Percentiles rank a stretch among this genome's conserved stretches.
These are phyloP conservation scores for Gamarada debralockiae DNA, from an alignment of 495 filamentous ascomycete genomes.

Conservation along the genomic window DNA sequence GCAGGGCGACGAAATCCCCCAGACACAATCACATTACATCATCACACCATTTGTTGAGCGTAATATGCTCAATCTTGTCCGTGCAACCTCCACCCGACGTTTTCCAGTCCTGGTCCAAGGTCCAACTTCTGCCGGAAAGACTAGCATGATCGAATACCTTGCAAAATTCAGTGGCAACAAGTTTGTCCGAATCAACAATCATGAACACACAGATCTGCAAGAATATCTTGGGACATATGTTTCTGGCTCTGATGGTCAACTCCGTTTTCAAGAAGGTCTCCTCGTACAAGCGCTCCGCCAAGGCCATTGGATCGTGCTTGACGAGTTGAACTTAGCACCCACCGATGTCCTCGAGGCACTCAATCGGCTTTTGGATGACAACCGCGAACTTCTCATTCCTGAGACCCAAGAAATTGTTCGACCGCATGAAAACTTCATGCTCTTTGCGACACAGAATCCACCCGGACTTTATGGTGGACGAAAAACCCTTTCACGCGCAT, in stretches of 20 bases:
- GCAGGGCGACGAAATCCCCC: slow-evolving; percentile 58
- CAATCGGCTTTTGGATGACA: slow-evolving; percentile 93
- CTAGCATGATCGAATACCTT: slow-evolving; percentile 98
- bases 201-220: slow-evolving; percentile 97
- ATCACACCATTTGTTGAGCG: slow-evolving; percentile 92
- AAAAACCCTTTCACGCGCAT: slow-evolving; percentile 88
- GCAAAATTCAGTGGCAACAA: slow-evolving; percentile 94
- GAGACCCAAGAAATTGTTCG: slow-evolving; percentile 93
- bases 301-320: slow-evolving; percentile 96
- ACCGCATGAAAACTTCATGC: slow-evolving; percentile 92
- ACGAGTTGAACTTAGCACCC: slow-evolving; percentile 94
- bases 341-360: slow-evolving; percentile 95
- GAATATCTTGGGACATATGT: slow-evolving; percentile 96
- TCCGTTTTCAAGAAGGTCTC: slow-evolving; percentile 91
- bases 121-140: slow-evolving; percentile 95
- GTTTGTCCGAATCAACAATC: slow-evolving; percentile 98
- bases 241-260: slow-evolving; percentile 75
- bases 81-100: slow-evolving; percentile 84
- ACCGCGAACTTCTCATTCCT: slow-evolving; percentile 93
- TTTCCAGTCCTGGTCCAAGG: slow-evolving; percentile 97
- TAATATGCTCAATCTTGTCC: slow-evolving; percentile 88
- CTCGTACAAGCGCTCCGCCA: slow-evolving; percentile 87
- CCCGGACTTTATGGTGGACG: slow-evolving; percentile 92
- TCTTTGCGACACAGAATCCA: slow-evolving; percentile 99
- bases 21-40: slow-evolving; percentile 86